phyloP scores from a whole-genome alignment of 257 asterid species.

The Paulownia fortunei region DNA sequence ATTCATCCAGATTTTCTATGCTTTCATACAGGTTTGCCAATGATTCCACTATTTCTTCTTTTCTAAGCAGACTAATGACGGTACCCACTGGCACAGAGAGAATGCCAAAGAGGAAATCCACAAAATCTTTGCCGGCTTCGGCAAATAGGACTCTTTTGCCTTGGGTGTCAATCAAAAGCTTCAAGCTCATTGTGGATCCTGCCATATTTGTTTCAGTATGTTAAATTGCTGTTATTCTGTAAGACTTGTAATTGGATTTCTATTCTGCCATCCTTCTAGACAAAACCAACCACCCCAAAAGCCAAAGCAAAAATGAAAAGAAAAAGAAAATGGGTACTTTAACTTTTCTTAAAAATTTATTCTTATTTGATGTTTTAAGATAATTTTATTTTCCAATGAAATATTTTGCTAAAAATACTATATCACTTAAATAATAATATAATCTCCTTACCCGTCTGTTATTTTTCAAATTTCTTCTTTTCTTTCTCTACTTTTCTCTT shows the following conservation, averaged over 20 bases:
- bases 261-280: no score
- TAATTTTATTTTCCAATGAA: no score
- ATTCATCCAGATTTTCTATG: slow-evolving; percentile 32
- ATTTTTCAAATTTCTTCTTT: no score
- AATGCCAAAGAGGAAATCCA: slow-evolving; percentile 47
- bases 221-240: not conserved
- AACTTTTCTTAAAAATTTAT: no score
- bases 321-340: no score
- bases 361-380: no score
- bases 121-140: slow-evolving; percentile 37
- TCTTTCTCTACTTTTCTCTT: no score
- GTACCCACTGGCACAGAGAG: slow-evolving; percentile 33
- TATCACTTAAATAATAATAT: no score
- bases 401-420: no score
- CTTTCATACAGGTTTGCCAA: slow-evolving; percentile 30
- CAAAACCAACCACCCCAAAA: no score
- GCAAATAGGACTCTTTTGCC: slow-evolving; percentile 40
- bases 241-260: not conserved
- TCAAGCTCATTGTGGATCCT: slow-evolving; percentile 33
- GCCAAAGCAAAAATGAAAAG: no score
- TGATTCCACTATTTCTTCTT: slow-evolving; percentile 20
- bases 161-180: slow-evolving; percentile 42
- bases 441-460: no score
- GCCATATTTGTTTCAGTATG: not conserved
- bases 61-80: slow-evolving; percentile 10